Base-by-base conservation (phyloP, 768 basidiomycete genomes). In the Boletus bicolor region DNA sequence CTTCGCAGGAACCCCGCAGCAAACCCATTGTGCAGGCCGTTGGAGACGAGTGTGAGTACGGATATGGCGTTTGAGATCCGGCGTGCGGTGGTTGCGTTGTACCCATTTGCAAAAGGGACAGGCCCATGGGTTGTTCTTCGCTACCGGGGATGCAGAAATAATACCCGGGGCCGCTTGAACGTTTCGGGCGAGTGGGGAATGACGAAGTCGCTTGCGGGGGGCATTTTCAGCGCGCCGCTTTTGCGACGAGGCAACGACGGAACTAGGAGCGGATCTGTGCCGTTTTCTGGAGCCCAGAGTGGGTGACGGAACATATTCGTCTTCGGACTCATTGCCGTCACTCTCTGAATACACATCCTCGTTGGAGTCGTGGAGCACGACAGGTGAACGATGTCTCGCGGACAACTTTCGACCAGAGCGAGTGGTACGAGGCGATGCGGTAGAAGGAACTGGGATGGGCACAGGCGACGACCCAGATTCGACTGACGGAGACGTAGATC, bases 41-140 rank as follows among this genome's bases (percentile, higher is more conserved):
- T 63, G 56, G 44, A 65, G 65, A 48, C 72, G 75, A 34, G 73
- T 73, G 47, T 85, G 84, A 2, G 83, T 83, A 43, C 69, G 73
- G 42, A 85, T 64, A 64, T 86, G 85, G 24, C 85, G 79, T 65
- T 77, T 78, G 64, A 82, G 80, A 62, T 86, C 85, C 10, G 83
- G 82, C 32, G 78, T 64, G 26, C 84, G 81, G 39, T 72, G 71
- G 69, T 81, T 82, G 37, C 58, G 65, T 60, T 80, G 80, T 34
- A 74, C 68, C 75, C 76, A 79, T 44, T 67, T 68, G 64, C 82
- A 82, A 47, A 72, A 72, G 3, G 77, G 77, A 63, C 82, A 84
- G 4, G 67, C 71, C 72, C 72, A 70, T 54, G 67, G 76, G 70
- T 64, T 74, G 64, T 57, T 63, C 56, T 65, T 68, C 49, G 68